Evolutionary conservation across 2,329 filamentous ascomycete species (phyloP).

Genomic region (Gliomastix tumulicola): DNA sequence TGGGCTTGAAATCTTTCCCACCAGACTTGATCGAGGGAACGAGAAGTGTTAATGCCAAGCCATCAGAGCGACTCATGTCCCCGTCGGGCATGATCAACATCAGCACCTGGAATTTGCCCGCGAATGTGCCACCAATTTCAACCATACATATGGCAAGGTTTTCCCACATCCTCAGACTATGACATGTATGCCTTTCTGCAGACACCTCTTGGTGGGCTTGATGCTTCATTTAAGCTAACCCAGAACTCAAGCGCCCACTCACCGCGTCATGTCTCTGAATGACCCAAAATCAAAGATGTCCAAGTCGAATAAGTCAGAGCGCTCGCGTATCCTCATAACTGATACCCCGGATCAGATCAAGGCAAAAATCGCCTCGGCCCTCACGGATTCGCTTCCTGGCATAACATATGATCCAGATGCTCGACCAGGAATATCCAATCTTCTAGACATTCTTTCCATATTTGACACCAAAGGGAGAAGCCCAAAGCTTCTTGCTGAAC

Average conservation of each 20-base stretch:
- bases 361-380: conserved; percentile 62
- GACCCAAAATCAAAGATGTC: conserved; percentile 85
- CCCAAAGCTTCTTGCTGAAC: conserved; percentile 29
- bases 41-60: neutral
- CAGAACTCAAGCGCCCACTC: conserved; percentile 56
- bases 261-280: conserved; percentile 83
- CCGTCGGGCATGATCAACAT: conserved; percentile 89
- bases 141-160: conserved; percentile 61
- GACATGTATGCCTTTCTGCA: conserved; percentile 52
- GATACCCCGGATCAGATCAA: conserved; percentile 59
- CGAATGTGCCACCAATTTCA: conserved; percentile 82
- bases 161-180: conserved; percentile 64
- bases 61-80: conserved; percentile 77
- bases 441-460: conserved; percentile 73
- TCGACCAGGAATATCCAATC: conserved; percentile 80
- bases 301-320: conserved; percentile 68
- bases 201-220: too few species aligned
- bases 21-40: conserved; percentile 3
- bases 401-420: conserved; percentile 65
- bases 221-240: too few species aligned
- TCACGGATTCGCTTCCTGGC: conserved; percentile 64
- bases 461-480: conserved; percentile 42
- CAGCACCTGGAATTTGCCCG: conserved; percentile 93
- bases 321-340: conserved; percentile 77
- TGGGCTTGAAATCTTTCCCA: neutral